These are phyloP conservation scores for Fonsecaea pugnacius DNA, from an alignment of 2,329 filamentous ascomycete species.

Conservation along the genomic window DNA sequence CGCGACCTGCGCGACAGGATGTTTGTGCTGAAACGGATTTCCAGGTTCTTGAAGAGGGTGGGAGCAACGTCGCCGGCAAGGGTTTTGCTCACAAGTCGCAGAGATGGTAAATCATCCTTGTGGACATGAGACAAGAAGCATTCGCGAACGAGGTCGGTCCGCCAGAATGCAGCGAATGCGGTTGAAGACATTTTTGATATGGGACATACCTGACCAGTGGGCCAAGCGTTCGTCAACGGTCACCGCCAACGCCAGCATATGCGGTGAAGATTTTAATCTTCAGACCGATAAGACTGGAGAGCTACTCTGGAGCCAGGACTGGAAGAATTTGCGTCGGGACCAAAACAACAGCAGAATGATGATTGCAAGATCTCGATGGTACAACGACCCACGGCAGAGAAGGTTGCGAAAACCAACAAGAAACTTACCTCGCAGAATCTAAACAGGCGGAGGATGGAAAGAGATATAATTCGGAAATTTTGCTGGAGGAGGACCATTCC, in stretches of 20 bases:
- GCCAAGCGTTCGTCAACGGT: background rate
- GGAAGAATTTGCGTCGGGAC: background rate
- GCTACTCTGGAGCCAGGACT: conserved; percentile 19
- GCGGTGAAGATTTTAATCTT: conserved; percentile 1
- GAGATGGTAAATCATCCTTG: conserved; percentile 42
- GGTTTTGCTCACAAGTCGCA: conserved; percentile 46
- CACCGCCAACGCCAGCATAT: background rate
- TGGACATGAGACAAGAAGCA: conserved; percentile 41
- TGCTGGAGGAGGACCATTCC: conserved; percentile 17
- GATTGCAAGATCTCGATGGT: conserved; percentile 2
- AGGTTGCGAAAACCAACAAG: conserved; percentile 7
- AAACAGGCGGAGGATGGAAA: conserved; percentile 11
- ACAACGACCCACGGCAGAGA: conserved; percentile 14
- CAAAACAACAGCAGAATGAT: background rate
- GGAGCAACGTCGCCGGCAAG: conserved; percentile 43
- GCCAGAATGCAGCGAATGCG: conserved; percentile 45
- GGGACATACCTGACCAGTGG: conserved; percentile 25
- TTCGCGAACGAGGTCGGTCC: conserved; percentile 42
- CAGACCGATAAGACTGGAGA: conserved; percentile 35
- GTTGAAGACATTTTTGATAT: conserved; percentile 31
- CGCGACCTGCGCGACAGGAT: conserved; percentile 76
- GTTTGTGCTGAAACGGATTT: conserved; percentile 59
- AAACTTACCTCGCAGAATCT: conserved; percentile 22
- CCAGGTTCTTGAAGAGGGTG: conserved; percentile 50
- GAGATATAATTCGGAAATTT: conserved; percentile 22